Evolutionary conservation across 2,329 filamentous ascomycete species (phyloP).

Genomic region (Elsinoe necatrix): DNA sequence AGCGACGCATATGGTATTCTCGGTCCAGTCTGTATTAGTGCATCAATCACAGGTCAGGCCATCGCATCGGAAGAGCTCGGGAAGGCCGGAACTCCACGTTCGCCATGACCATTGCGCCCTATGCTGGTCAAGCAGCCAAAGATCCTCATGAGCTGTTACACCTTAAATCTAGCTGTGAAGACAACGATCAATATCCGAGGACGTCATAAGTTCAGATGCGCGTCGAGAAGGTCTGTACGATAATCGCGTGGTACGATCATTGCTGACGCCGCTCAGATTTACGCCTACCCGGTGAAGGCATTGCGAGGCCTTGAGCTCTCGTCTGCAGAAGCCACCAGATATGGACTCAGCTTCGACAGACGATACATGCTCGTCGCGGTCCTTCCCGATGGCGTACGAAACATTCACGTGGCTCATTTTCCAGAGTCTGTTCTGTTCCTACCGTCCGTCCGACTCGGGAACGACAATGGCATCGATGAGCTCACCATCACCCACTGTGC

Average conservation of each 20-base stretch:
- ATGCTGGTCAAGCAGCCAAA: no score
- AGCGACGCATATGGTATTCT: no score
- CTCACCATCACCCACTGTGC: conserved; percentile 36
- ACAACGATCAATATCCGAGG: no score
- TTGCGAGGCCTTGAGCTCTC: conserved; percentile 34
- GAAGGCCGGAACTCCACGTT: no score
- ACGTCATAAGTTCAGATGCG: conserved; percentile 22
- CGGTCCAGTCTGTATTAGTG: no score
- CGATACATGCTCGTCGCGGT: conserved; percentile 36
- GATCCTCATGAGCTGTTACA: no score
- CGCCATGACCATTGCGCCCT: no score
- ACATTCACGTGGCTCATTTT: conserved; percentile 36
- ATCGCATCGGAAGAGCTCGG: no score
- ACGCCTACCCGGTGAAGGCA: conserved; percentile 43
- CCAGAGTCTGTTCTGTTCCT: conserved; percentile 36
- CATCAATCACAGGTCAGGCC: no score
- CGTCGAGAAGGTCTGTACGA: conserved; percentile 27
- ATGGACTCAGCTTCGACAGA: conserved; percentile 41
- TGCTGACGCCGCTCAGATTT: conserved; percentile 28
- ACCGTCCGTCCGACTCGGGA: conserved; percentile 29
- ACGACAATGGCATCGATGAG: conserved; percentile 25
- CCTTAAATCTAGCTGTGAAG: no score
- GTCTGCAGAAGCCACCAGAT: conserved; percentile 33
- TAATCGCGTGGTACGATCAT: background rate
- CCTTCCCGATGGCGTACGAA: conserved; percentile 29